Evolutionary conservation across 2,329 filamentous ascomycete genomes (phyloP).

Genomic region (Zasmidium cellare): DNA sequence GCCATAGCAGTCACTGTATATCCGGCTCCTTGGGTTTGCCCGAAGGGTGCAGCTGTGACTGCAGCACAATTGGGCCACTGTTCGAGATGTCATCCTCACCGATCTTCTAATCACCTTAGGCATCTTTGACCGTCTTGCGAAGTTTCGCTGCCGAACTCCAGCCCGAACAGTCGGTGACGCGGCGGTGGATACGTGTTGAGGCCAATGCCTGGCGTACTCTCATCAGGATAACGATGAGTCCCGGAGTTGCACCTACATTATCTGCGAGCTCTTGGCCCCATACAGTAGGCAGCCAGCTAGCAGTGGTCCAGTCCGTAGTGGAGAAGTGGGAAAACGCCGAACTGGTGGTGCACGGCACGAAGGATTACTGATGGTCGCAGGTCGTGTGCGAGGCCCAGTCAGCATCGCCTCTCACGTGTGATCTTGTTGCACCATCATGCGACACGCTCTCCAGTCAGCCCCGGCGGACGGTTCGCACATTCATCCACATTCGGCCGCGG

Average conservation of each 20-base stretch:
- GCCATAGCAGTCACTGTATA: not conserved
- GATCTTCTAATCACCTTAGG: not conserved
- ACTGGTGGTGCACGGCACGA: not conserved
- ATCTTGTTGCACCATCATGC: not conserved
- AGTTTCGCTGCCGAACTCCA: not conserved
- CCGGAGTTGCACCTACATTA: not conserved
- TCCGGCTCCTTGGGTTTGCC: not conserved
- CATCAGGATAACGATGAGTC: not conserved
- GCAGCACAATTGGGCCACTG: not conserved
- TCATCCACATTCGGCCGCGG: not conserved
- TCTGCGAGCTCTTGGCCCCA: not conserved
- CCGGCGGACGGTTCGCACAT: not conserved
- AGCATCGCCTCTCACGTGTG: not conserved
- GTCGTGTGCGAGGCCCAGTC: not conserved
- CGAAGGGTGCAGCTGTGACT: not conserved
- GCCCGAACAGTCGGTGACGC: not conserved
- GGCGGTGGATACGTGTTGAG: no score
- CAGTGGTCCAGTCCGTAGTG: not conserved
- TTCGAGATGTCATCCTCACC: not conserved
- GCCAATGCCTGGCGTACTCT: no score
- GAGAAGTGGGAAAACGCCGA: not conserved
- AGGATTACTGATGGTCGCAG: not conserved
- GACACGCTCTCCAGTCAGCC: not conserved
- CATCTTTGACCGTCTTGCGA: not conserved
- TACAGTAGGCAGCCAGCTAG: no score